Conservation (phyloP, 23 red algal species). For the Gracilaria vermiculophylla region DNA sequence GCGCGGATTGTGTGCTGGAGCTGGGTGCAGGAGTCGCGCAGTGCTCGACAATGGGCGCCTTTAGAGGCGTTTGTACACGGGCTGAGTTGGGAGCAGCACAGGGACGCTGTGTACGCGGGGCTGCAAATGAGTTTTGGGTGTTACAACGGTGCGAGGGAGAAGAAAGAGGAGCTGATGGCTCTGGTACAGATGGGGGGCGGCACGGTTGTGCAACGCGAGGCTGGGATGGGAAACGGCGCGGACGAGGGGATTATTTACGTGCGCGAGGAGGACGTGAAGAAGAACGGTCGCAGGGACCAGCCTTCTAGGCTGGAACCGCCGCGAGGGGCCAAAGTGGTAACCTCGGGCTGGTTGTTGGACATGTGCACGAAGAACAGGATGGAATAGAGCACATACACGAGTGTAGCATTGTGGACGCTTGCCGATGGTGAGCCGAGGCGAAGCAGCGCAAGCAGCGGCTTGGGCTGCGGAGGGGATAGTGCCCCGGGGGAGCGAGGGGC, state of each 20-base stretch:
- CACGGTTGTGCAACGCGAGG: conserved; percentile 1
- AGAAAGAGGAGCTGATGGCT: conserved; percentile 43
- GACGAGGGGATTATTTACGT: conserved; percentile 23
- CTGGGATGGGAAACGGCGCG: not conserved
- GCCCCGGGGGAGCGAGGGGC: no score
- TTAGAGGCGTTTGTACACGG: not conserved
- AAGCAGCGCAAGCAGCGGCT: no score
- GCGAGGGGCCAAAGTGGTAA: conserved; percentile 2
- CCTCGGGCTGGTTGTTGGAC: conserved; percentile 28
- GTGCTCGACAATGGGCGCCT: not conserved
- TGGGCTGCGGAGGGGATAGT: no score
- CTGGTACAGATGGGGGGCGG: conserved; percentile 54
- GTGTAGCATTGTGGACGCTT: no score
- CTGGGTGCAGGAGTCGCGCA: conserved; percentile 32
- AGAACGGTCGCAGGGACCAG: not conserved
- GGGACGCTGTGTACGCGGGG: not conserved
- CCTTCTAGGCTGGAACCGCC: conserved; percentile 9
- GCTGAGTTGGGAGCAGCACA: conserved; percentile 27
- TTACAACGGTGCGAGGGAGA: conserved; percentile 30
- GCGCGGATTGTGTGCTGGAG: conserved; percentile 56
- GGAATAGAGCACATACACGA: no score
- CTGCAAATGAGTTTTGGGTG: conserved; percentile 11
- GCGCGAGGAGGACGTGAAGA: conserved; percentile 11
- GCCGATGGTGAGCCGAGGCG: no score
- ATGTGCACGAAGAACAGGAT: not conserved